phyloP scores from a whole-genome alignment of 2,329 filamentous ascomycete genomes.

The Immersiporthe knoxdaviesiana region DNA sequence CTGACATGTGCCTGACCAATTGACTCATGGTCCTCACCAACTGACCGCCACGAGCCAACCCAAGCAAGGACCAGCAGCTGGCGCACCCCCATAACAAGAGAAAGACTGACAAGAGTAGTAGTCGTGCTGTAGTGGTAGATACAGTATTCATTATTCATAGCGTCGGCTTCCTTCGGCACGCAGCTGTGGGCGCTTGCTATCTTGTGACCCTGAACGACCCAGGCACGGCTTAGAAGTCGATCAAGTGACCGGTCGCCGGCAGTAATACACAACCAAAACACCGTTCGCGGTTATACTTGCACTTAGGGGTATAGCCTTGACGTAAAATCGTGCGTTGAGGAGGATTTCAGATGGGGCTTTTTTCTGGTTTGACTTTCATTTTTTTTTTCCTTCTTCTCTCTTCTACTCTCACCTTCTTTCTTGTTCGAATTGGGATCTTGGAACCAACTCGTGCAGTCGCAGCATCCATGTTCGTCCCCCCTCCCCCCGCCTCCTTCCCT shows the following conservation, averaged over 20 bases:
- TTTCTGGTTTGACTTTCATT: not conserved
- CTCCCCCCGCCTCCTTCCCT: not conserved
- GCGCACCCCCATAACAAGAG: not conserved
- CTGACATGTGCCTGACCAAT: not conserved
- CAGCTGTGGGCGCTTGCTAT: conserved; percentile 13
- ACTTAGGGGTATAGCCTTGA: conserved; percentile 58
- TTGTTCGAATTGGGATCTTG: not conserved
- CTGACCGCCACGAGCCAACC: not conserved
- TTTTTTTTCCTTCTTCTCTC: not conserved
- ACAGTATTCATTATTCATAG: conserved; percentile 28
- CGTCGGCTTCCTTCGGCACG: conserved; percentile 27
- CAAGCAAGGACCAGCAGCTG: not conserved
- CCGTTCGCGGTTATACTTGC: conserved; percentile 51
- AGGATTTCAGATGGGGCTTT: conserved; percentile 2
- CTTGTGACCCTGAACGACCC: conserved; percentile 21
- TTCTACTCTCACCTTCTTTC: not conserved
- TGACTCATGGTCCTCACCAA: not conserved
- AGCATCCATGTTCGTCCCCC: conserved; percentile 22
- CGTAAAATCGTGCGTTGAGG: not conserved
- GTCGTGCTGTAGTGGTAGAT: too few species aligned
- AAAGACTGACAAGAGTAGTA: not conserved
- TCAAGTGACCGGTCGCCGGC: conserved; percentile 20
- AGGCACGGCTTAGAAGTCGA: not conserved
- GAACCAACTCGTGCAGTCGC: not conserved
- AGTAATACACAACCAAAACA: conserved; percentile 19